Conservation (phyloP, 768 basidiomycete species). For the Termitomyces sp. region DNA sequence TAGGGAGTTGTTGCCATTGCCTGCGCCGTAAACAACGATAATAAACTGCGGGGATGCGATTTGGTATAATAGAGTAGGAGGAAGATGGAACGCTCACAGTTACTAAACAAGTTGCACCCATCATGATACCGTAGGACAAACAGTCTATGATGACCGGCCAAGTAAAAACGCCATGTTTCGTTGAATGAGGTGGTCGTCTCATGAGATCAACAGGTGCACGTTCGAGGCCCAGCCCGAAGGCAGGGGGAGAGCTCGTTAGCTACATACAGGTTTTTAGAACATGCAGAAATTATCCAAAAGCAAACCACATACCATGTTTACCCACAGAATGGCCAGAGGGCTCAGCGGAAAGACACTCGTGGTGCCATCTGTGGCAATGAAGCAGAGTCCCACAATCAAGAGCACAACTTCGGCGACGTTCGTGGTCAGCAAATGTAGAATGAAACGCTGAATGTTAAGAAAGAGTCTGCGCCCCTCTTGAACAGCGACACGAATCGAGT, state of each 20-base stretch:
- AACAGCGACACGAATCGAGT: slow-evolving; percentile 54
- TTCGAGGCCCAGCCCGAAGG: slow-evolving; percentile 50
- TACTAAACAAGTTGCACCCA: slow-evolving; percentile 27
- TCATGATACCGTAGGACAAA: slow-evolving; percentile 30
- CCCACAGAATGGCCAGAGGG: slow-evolving; percentile 46
- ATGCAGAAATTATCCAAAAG: not conserved
- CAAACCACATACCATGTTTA: slow-evolving; percentile 37
- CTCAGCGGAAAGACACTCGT: slow-evolving; percentile 51
- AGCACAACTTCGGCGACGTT: slow-evolving; percentile 53
- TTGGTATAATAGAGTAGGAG: not conserved
- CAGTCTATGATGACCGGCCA: slow-evolving; percentile 32
- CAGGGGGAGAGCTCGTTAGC: slow-evolving; percentile 44
- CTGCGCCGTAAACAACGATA: slow-evolving; percentile 29
- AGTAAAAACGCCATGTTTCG: slow-evolving; percentile 31
- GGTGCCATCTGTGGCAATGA: slow-evolving; percentile 38
- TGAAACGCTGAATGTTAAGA: slow-evolving; percentile 51
- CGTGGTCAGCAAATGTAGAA: slow-evolving; percentile 45
- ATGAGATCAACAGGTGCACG: slow-evolving; percentile 46
- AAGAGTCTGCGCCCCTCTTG: slow-evolving; percentile 53
- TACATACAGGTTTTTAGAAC: slow-evolving; percentile 5
- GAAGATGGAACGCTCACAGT: slow-evolving; percentile 20
- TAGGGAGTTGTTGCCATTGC: slow-evolving; percentile 21
- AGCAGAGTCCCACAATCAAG: slow-evolving; percentile 50
- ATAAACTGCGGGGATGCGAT: slow-evolving; percentile 21
- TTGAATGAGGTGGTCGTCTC: slow-evolving; percentile 35